A percentile compares a stretch with the other conserved stretches of the same genome.
Conservation (phyloP, 2,329 filamentous ascomycete genomes). For the Raffaelea arxii region DNA sequence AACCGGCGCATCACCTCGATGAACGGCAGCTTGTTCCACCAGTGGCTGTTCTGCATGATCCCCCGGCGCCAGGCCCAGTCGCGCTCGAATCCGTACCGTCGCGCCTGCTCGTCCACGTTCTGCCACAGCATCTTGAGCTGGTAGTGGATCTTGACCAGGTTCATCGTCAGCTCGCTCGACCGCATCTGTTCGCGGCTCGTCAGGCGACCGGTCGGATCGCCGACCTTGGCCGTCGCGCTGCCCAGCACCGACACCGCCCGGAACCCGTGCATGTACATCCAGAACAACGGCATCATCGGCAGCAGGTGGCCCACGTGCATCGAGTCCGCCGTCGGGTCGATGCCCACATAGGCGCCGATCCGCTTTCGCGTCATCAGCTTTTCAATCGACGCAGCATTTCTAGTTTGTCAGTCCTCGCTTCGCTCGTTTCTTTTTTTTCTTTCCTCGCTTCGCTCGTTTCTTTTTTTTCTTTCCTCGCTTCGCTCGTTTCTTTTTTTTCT, state of each 20-base stretch:
- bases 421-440: background rate
- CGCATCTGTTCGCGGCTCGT: slow-evolving; percentile 46
- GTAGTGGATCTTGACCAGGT: slow-evolving; percentile 57
- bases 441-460: background rate
- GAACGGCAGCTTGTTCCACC: slow-evolving; percentile 65
- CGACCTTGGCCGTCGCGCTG: slow-evolving; percentile 66
- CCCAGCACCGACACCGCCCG: slow-evolving; percentile 58
- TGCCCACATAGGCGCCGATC: slow-evolving; percentile 68
- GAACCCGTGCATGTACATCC: slow-evolving; percentile 71
- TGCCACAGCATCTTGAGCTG: slow-evolving; percentile 65
- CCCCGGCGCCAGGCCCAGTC: slow-evolving; percentile 57
- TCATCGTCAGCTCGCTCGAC: slow-evolving; percentile 45
- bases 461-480: no score
- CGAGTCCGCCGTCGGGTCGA: slow-evolving; percentile 73
- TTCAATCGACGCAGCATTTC: no score
- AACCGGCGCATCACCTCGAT: slow-evolving; percentile 67
- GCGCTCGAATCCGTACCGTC: slow-evolving; percentile 53
- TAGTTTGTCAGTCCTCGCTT: no score
- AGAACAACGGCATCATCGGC: slow-evolving; percentile 75
- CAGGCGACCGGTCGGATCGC: slow-evolving; percentile 66
- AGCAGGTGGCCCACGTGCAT: slow-evolving; percentile 74
- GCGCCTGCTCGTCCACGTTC: slow-evolving; percentile 59
- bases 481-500: background rate
- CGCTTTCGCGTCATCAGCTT: slow-evolving; percentile 54
- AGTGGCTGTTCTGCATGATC: slow-evolving; percentile 72